Evolutionary conservation across 2,329 filamentous ascomycete species (phyloP), one percentile per base, ranked within the genome.

Genomic region (Fusarium begoniae): DNA sequence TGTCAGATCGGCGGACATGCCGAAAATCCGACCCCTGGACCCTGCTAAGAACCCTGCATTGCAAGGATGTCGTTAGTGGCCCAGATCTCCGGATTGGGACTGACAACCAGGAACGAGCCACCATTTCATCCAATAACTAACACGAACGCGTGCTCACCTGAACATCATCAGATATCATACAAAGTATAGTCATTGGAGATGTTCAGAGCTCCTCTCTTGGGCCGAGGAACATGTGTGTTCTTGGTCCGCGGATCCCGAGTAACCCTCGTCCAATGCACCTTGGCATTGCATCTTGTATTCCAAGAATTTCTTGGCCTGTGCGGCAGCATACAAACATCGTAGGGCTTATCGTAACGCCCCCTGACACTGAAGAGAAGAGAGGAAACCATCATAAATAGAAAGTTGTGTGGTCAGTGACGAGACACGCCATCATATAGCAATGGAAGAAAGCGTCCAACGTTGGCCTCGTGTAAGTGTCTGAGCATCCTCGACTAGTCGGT

Each of bases 1-100:
- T 54, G 47, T 60, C 40, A 67, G 73, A 77, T 75, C 71, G 69
- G 73, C 61, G 66, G 64, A 30, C 50, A 51, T 67, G 60, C 70
- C 74, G 73, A 77, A 75, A 48, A 37, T 53, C 44, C 12, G 60
- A 76, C 66, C 74, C 76, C 70, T 78, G 74, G 71, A 75, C 76
- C 76, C 74, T 78, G 75, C 67, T 73, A 66, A 63, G 30, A 50
- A 56, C 50, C 66, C 35, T 63, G 62, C 50, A 66, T 72, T 55
- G 57, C 60, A 69, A 72, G 66, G 66, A 59, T 72, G 62, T 66
- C 37, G 62, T 67, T 47, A 53, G 60, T 64, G 72, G 63, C 68
- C 55, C 48, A 61, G 58, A 53, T 47, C 57, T 66, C 75, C 75
- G 72, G 69, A 77, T 76, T 68, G 37, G 74, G 74, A 55, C n/a